These are phyloP conservation scores for Citrus maxima DNA, from an alignment of 345 rosid genomes.

Conservation along the genomic window DNA sequence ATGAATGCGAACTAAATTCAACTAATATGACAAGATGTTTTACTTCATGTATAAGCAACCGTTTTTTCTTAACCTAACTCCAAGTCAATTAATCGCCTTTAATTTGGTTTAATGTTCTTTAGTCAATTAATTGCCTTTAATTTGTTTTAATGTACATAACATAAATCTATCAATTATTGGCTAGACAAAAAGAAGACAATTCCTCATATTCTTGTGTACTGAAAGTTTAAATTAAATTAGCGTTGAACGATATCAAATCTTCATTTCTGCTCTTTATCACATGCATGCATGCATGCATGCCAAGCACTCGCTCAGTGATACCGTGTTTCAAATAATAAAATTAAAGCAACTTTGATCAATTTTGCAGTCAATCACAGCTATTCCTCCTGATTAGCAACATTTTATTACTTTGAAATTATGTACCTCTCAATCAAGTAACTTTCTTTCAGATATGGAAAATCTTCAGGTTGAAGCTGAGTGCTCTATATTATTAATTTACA, in stretches of 20 bases:
- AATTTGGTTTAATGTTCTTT: background rate
- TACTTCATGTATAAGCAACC: constrained; percentile 23
- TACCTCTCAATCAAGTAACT: background rate
- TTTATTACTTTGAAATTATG: background rate
- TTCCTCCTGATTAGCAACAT: background rate
- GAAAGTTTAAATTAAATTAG: background rate
- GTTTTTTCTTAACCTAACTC: background rate
- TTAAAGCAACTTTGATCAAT: background rate
- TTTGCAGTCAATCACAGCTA: background rate
- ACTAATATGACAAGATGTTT: background rate
- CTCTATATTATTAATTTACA: background rate
- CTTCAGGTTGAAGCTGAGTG: constrained; percentile 11
- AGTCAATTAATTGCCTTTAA: background rate
- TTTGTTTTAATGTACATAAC: background rate
- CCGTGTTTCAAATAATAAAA: background rate
- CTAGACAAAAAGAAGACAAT: background rate
- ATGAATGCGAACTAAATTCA: constrained; percentile 6
- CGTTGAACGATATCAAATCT: no score
- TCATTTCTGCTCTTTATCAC: background rate
- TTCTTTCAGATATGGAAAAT: background rate
- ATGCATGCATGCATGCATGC: background rate
- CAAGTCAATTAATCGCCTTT: background rate
- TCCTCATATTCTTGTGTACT: background rate
- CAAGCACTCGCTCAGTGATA: background rate
- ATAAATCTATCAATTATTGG: background rate